These are phyloP conservation scores for Tuber melanosporum DNA, from an alignment of 495 filamentous ascomycete species.

Conservation along the genomic window DNA sequence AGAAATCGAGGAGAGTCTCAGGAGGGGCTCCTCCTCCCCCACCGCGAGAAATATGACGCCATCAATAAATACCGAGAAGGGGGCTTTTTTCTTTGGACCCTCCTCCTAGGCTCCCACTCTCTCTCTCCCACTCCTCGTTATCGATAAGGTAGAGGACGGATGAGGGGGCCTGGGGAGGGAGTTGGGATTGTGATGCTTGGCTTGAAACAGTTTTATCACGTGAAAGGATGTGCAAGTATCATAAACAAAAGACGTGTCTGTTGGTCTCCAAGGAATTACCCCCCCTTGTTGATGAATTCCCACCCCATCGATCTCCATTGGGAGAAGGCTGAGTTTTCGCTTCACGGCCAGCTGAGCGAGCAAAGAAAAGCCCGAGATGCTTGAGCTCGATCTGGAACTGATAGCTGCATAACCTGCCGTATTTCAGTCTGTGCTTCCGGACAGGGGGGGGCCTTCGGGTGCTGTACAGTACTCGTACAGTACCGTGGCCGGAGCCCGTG, in stretches of 20 bases:
- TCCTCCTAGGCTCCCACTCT: background rate
- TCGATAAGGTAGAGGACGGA: background rate
- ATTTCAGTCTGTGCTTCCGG: background rate
- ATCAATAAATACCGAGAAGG: background rate
- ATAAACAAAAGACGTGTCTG: background rate
- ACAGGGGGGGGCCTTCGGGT: background rate
- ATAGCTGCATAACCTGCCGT: background rate
- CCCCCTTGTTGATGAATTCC: background rate
- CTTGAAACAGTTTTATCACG: background rate
- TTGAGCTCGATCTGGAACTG: background rate
- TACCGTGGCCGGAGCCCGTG: background rate
- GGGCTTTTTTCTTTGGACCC: background rate
- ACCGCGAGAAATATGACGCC: background rate
- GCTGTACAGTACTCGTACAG: background rate
- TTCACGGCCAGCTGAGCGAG: background rate
- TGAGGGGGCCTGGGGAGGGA: background rate
- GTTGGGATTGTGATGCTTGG: conserved; percentile 5
- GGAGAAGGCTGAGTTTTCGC: background rate
- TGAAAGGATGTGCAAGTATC: background rate
- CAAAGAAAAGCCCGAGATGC: background rate
- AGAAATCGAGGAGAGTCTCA: background rate
- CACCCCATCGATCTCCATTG: background rate
- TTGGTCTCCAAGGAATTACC: background rate
- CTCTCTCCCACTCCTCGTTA: background rate
- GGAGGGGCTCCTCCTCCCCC: conserved; percentile 2